A percentile compares a stretch with the other conserved stretches of the same genome.
phyloP scores from a whole-genome alignment of 2,329 filamentous ascomycete species.

The Aspergillus tanneri region DNA sequence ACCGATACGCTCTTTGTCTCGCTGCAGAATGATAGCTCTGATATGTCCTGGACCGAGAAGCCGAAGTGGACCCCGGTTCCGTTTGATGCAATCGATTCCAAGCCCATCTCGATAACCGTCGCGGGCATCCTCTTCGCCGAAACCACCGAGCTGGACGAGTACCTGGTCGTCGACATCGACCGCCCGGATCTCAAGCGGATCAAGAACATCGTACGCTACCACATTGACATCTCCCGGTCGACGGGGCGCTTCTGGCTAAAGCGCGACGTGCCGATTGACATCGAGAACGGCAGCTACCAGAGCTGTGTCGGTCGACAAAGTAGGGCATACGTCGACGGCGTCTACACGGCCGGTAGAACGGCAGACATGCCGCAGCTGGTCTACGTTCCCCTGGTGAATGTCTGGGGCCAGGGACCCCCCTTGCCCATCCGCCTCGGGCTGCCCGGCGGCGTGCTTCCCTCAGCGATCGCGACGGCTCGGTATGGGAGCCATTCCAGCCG shows the following conservation, averaged over 20 bases:
- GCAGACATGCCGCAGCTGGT: conserved; percentile 1
- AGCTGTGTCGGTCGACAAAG: conserved; percentile 5
- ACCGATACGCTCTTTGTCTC: conserved; percentile 9
- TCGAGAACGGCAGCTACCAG: conserved; percentile 3
- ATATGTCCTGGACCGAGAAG: conserved; percentile 1
- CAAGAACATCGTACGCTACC: conserved; percentile 5
- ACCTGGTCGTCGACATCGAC: conserved; percentile 9
- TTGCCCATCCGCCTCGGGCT: conserved; percentile 1
- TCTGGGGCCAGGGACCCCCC: neutral
- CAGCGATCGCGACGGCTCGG: conserved; percentile 8
- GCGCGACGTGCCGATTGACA: conserved; percentile 10
- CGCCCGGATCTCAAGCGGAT: neutral
- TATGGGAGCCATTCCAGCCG: neutral
- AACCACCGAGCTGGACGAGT: neutral
- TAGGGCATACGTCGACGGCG: neutral
- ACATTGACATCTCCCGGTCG: neutral
- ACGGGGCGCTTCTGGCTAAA: conserved; percentile 5
- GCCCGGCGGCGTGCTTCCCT: conserved; percentile 1
- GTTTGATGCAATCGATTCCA: conserved; percentile 1
- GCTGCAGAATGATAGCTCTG: neutral
- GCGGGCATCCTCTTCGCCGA: conserved; percentile 1
- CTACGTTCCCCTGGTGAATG: conserved; percentile 7
- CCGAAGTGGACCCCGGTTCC: conserved; percentile 5
- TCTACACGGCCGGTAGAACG: conserved; percentile 4
- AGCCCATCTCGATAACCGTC: neutral